Conservation (phyloP, 2,329 filamentous ascomycete species). For the Coniochaeta ligniaria region DNA sequence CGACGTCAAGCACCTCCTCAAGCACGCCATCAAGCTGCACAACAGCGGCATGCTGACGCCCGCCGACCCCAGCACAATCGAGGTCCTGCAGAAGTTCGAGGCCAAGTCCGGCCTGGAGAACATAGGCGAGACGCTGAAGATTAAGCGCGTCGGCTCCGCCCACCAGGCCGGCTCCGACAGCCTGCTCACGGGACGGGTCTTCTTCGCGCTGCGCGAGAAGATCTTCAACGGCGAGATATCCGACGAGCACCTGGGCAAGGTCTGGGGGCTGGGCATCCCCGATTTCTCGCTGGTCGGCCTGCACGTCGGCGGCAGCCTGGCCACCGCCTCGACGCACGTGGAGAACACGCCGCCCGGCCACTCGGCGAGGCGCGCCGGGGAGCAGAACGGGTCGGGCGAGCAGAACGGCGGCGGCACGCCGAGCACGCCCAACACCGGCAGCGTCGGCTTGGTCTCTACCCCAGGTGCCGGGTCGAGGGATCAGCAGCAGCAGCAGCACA, state of each 20-base stretch:
- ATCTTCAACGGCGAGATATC: conserved; percentile 81
- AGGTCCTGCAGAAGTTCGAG: conserved; percentile 78
- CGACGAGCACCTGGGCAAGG: conserved; percentile 78
- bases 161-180: conserved; percentile 94
- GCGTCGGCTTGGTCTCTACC: conserved; percentile 34
- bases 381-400: conserved; percentile 15
- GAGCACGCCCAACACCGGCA: conserved; percentile 59
- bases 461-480: conserved; percentile 50
- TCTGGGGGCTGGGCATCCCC: conserved; percentile 83
- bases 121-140: conserved; percentile 86
- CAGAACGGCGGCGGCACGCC: conserved; percentile 47
- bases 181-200: conserved; percentile 85
- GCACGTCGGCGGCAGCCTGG: conserved; percentile 10
- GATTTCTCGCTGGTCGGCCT: conserved; percentile 39
- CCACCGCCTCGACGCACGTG: conserved; percentile 29
- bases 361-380: conserved; percentile 19
- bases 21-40: conserved; percentile 69
- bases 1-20: conserved; percentile 97
- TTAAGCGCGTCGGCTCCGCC: conserved; percentile 78
- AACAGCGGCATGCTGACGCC: conserved; percentile 56
- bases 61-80: conserved; percentile 55
- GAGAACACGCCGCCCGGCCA: conserved; percentile 10
- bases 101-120: conserved; percentile 89
- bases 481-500: conserved; percentile 27
- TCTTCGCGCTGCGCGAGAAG: conserved; percentile 85